Conservation (phyloP, 2,329 filamentous ascomycete genomes). For the Botrytis squamosa region DNA sequence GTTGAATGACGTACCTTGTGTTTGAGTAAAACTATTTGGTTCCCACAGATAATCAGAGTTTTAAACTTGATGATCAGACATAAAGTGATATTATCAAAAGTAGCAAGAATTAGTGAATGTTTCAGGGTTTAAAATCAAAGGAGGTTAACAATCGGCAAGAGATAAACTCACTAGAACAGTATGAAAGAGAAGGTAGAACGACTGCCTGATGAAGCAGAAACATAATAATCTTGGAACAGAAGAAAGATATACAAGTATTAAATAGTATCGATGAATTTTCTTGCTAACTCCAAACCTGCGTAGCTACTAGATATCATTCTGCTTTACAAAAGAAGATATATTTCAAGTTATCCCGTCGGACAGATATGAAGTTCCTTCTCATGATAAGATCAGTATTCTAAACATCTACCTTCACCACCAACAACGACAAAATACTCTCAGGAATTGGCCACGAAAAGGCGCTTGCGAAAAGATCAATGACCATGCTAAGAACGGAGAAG, state of each 20-base stretch:
- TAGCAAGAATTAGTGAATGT: not conserved
- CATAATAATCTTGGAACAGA: too few species aligned
- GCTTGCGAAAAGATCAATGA: conserved; percentile 60
- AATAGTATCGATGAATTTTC: not conserved
- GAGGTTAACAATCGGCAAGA: not conserved
- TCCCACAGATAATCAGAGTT: too few species aligned
- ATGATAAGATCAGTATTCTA: conserved; percentile 69
- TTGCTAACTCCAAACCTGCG: not conserved
- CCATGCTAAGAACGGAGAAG: conserved; percentile 55
- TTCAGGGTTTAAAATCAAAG: too few species aligned
- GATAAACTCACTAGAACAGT: not conserved
- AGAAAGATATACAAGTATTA: not conserved
- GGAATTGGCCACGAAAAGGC: conserved; percentile 67
- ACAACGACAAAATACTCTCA: conserved; percentile 58
- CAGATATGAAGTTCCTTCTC: conserved; percentile 68
- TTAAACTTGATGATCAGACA: not conserved
- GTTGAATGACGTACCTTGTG: not conserved
- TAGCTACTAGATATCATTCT: not conserved
- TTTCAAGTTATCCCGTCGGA: conserved; percentile 52
- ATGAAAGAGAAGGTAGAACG: not conserved
- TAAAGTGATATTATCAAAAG: not conserved
- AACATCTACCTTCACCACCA: conserved; percentile 60
- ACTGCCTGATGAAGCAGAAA: not conserved
- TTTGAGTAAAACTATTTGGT: not conserved
- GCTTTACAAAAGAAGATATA: not conserved